Conservation (phyloP, 768 basidiomycete genomes). For the Punctularia strigosozonata region DNA sequence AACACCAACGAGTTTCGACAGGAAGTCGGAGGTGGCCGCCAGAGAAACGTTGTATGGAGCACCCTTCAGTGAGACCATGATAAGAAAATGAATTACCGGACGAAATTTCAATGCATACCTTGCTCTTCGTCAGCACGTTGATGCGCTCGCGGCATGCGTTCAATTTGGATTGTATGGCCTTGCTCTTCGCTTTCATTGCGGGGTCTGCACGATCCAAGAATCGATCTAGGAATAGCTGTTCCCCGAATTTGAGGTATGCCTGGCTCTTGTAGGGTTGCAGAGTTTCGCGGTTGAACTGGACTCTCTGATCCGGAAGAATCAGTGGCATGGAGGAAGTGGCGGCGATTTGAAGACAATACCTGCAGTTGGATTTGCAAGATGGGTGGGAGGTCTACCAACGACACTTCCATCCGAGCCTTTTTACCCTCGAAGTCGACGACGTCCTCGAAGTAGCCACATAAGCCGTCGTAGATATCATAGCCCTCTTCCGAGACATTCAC, state of each 20-base stretch:
- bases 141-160: slow-evolving; percentile 55
- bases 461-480: slow-evolving; percentile 87
- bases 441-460: slow-evolving; percentile 86
- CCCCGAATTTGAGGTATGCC: slow-evolving; percentile 84
- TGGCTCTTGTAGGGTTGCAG: slow-evolving; percentile 93
- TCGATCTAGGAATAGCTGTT: slow-evolving; percentile 83
- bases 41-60: slow-evolving; percentile 48
- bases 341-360: too few species aligned
- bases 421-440: slow-evolving; percentile 79
- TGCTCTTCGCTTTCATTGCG: slow-evolving; percentile 59
- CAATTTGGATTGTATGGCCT: slow-evolving; percentile 57
- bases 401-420: slow-evolving; percentile 80
- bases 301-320: slow-evolving; percentile 39
- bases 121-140: slow-evolving; percentile 54
- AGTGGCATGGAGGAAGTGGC: too few species aligned
- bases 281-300: slow-evolving; percentile 89
- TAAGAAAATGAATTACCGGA: neutral
- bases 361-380: slow-evolving; percentile 93
- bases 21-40: slow-evolving; percentile 41
- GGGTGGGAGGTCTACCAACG: slow-evolving; percentile 77
- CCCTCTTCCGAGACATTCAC: slow-evolving; percentile 87
- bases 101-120: slow-evolving; percentile 31
- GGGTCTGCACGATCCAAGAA: slow-evolving; percentile 72
- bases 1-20: slow-evolving; percentile 35
- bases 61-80: slow-evolving; percentile 27